Percentiles rank a stretch among this genome's conserved stretches.
phyloP scores from a whole-genome alignment of 805 yeast species.

The Hanseniaspora guilliermondii region DNA sequence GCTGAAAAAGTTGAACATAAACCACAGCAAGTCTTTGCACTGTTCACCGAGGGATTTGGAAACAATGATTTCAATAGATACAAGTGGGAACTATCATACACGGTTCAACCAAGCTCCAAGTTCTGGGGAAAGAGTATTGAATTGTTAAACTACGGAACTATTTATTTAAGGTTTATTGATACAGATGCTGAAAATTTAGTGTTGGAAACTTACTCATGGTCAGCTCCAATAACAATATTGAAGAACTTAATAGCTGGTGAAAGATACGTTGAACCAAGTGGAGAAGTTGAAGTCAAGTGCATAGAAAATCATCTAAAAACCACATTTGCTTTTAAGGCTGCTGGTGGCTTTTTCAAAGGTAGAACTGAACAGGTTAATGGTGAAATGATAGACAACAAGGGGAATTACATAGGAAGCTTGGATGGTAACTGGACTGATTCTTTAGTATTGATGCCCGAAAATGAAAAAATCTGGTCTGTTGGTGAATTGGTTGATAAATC shows the following conservation, averaged over 20 bases:
- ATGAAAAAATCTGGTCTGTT: conserved; percentile 51
- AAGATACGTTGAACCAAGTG: conserved; percentile 77
- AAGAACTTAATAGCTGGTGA: conserved; percentile 91
- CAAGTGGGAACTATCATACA: conserved; percentile 55
- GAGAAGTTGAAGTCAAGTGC: conserved; percentile 52
- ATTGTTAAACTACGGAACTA: conserved; percentile 58
- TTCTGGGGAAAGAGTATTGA: conserved; percentile 94
- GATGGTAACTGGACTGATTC: conserved; percentile 79
- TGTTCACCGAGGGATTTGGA: conserved; percentile 44
- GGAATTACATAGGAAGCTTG: conserved; percentile 14
- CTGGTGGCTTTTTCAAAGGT: conserved; percentile 75
- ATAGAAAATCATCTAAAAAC: conserved; percentile 37
- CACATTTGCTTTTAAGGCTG: conserved; percentile 42
- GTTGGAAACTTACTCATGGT: conserved; percentile 56
- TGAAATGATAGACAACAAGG: conserved; percentile 22
- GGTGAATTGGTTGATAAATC: conserved; percentile 50
- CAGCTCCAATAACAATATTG: conserved; percentile 67
- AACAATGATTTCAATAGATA: conserved; percentile 8
- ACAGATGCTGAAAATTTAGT: conserved; percentile 37
- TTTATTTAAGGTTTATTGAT: conserved; percentile 37
- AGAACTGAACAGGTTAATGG: conserved; percentile 56
- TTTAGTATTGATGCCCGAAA: conserved; percentile 31
- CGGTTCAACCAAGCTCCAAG: conserved; percentile 68
- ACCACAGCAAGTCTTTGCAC: conserved; percentile 69
- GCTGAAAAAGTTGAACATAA: conserved; percentile 81